Evolutionary conservation across 148 eudicot species (phyloP), one percentile per base, ranked within the genome.

Genomic region (Nepenthes gracilis): DNA sequence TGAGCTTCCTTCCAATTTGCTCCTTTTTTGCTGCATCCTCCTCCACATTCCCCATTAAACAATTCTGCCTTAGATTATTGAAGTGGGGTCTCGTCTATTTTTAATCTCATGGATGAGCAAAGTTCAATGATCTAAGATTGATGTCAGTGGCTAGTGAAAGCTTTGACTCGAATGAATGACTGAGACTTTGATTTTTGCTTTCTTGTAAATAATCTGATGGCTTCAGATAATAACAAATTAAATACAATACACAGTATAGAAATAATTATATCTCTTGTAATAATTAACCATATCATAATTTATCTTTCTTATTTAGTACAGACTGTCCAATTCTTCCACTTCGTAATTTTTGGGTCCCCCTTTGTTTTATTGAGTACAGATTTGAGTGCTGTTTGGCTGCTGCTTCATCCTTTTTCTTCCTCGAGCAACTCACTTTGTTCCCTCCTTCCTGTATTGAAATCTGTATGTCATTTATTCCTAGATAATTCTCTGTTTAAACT

Each of bases 341-440:
- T 11, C 11, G 6, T 5, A 12, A 40, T 40, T 40, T 40, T 4
- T 4, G 45, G 45, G 45, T 4, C 45, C 45, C 45, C 8, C 8
- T 40, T 40, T 40, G 6, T 40, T 40, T 8, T 40, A 3, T 40
- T 40, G 53, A n/a, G 53, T 49, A 5, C 11, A 2, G n/a, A 81
- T 54, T 75, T 33, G 65, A 79, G 95, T 75, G 86, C 72, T 73
- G 55, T 72, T 78, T 82, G 85, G 82, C 80, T 60, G 67, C 69
- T 77, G 81, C 76, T 71, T 66, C 70, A 79, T 82, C 57, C 58
- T 36, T 82, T 81, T 81, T 75, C 75, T 76, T 80, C 85, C 87
- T 87, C 95, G 95, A 87, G 95, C 95, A 80, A 82, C 85, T 78
- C 81, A 78, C 69, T 76, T 72, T 69, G 34, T 61, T 75, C 73